Evolutionary conservation across 2,329 filamentous ascomycete species (phyloP).

Genomic region (Exophiala alcalophila): DNA sequence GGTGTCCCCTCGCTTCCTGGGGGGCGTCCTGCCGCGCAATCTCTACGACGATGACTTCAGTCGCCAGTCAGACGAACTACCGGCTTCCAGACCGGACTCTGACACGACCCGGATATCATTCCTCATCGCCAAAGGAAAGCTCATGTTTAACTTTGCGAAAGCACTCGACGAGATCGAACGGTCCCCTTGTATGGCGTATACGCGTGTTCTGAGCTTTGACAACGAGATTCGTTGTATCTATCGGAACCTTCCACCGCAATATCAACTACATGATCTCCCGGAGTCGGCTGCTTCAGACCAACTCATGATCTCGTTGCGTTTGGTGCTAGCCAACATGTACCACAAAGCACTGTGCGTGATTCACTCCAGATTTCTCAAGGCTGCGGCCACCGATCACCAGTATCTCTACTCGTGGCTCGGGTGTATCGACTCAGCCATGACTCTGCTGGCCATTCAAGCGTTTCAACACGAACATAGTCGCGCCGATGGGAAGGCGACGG

Average conservation of each 20-base stretch:
- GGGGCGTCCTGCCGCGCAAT: conserved; percentile 61
- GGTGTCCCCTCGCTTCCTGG: conserved; percentile 61
- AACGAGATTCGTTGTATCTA: conserved; percentile 55
- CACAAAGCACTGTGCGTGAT: conserved; percentile 88
- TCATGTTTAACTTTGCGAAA: conserved; percentile 44
- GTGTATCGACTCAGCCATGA: conserved; percentile 82
- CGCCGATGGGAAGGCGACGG: conserved; percentile 66
- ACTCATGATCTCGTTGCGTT: conserved; percentile 72
- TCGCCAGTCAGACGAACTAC: conserved; percentile 54
- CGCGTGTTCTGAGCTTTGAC: conserved; percentile 61
- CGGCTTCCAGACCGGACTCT: conserved; percentile 53
- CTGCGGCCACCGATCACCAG: conserved; percentile 71
- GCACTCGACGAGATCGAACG: conserved; percentile 44
- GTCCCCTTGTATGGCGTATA: conserved; percentile 51
- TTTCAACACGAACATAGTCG: conserved; percentile 73
- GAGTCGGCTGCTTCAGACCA: conserved; percentile 68
- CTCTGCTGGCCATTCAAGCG: conserved; percentile 72
- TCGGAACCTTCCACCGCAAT: conserved; percentile 71
- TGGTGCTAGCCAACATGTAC: conserved; percentile 79
- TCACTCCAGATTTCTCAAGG: conserved; percentile 81
- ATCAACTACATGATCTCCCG: conserved; percentile 71
- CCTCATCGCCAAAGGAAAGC: conserved; percentile 46
- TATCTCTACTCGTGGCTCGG: conserved; percentile 80
- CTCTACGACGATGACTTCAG: conserved; percentile 64
- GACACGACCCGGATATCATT: conserved; percentile 59